Evolutionary conservation across 2,329 filamentous ascomycete genomes (phyloP).

Genomic region (Sporothrix mexicana): DNA sequence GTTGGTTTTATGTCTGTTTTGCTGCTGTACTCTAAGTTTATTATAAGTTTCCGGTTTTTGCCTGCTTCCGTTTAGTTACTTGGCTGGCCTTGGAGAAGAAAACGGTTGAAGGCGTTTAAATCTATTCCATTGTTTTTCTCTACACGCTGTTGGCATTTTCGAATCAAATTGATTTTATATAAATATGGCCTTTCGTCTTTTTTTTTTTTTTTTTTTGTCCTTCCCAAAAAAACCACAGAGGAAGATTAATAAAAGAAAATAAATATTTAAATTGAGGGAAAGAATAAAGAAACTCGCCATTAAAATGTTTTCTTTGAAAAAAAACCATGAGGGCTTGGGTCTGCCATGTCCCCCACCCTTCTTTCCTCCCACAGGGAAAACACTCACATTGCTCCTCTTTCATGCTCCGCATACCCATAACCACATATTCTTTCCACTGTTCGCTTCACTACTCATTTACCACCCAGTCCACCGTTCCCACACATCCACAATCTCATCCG

Average conservation of each 20-base stretch:
- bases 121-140: neutral
- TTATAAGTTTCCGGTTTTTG: slow-evolving; percentile 6
- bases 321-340: too few relatives aligned
- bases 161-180: neutral
- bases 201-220: too few relatives aligned
- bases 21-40: neutral
- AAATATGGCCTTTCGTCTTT: neutral
- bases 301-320: too few relatives aligned
- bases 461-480: slow-evolving; percentile 75
- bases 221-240: too few relatives aligned
- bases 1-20: neutral
- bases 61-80: neutral
- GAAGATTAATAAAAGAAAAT: too few relatives aligned
- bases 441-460: slow-evolving; percentile 48
- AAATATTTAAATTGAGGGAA: too few relatives aligned
- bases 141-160: neutral
- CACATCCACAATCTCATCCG: slow-evolving; percentile 72
- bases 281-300: too few relatives aligned
- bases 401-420: too few relatives aligned
- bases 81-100: slow-evolving; percentile 14
- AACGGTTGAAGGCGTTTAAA: slow-evolving; percentile 26
- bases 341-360: too few relatives aligned
- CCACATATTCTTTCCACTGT: neutral
- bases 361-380: too few relatives aligned
- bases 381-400: too few relatives aligned